Evolutionary conservation across 345 rosid genomes (phyloP), one percentile per base, ranked within the genome.

Genomic region (Populus deltoides): DNA sequence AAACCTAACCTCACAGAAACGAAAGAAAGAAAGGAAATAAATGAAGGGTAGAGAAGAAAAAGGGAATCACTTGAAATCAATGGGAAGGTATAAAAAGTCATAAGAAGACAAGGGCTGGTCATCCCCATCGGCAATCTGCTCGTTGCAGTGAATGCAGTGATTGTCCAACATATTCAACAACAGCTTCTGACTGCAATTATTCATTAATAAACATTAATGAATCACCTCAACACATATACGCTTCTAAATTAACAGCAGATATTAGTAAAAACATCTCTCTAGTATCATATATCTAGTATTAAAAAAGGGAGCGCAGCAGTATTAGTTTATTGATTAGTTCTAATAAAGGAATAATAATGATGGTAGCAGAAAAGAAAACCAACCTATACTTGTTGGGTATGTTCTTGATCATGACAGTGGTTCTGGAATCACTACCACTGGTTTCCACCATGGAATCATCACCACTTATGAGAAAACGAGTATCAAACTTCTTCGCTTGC

Each of bases 391-490:
- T 96, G 83, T 93, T 96, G 47, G 99, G 99, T 35, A 96, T 93
- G 97, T 96, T 96, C 89, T 90, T 96, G 85, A 96, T 90, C 99
- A 96, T 96, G 59, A 96, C 90, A 65, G 99, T 92, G 83, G 99
- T 93, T 68, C 99, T 87, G 12, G 80, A 78, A 68, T 96, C 97
- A 63, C 82, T 84, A 71, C 85, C 78, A 81, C 80, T 87, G 2
- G 93, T 75, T 35, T 91, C 97, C 63, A 51, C 86, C 84, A 81
- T 57, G 15, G 82, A 85, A 20, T 87, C 89, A 71, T 86, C 97
- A 47, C 81, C 97, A 47, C 81, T 87, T 63, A 95, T 88, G 5
- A 86, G 80, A 78, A 92, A 95, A 17, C 92, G 88, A 71, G 77
- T 55, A 72, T 88, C 94, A 1, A 72, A 55, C 81, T 80, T 92